A percentile compares a stretch with the other conserved stretches of the same genome.
Evolutionary conservation across 352 stramenopile genomes (phyloP).

Genomic region (Pythium insidiosum): DNA sequence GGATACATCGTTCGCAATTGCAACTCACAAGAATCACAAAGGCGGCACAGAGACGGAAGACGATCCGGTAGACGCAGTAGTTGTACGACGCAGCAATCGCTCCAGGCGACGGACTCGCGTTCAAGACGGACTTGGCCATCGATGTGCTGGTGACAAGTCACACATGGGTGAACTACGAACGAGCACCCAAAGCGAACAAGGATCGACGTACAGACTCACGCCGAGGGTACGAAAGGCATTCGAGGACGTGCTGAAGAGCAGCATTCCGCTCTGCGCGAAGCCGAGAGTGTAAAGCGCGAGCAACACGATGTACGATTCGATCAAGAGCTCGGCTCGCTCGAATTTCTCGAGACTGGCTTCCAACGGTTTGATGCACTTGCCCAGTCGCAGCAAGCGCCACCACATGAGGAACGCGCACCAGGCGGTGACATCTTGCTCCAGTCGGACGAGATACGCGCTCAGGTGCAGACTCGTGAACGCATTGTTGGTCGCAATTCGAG

Average conservation of each 20-base stretch:
- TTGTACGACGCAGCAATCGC: background rate
- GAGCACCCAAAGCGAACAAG: too few relatives aligned
- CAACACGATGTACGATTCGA: slow-evolving; percentile 28
- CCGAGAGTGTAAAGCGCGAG: slow-evolving; percentile 33
- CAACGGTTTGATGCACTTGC: slow-evolving; percentile 32
- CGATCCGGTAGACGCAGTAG: slow-evolving; percentile 1
- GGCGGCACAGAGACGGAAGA: slow-evolving; percentile 10
- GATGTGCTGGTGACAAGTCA: slow-evolving; percentile 1
- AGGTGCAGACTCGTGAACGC: slow-evolving; percentile 28
- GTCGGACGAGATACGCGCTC: slow-evolving; percentile 18
- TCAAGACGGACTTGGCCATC: slow-evolving; percentile 8
- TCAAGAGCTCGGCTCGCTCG: slow-evolving; percentile 26
- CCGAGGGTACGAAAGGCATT: slow-evolving; percentile 28
- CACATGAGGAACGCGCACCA: slow-evolving; percentile 44
- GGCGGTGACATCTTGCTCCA: slow-evolving; percentile 28
- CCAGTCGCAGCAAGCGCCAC: slow-evolving; percentile 43
- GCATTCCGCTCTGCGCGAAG: slow-evolving; percentile 31
- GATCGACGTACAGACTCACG: slow-evolving; percentile 33
- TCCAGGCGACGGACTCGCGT: background rate
- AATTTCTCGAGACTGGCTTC: slow-evolving; percentile 34
- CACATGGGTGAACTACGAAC: too few relatives aligned
- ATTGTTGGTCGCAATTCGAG: slow-evolving; percentile 21
- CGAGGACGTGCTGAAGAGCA: slow-evolving; percentile 29
- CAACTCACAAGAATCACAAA: slow-evolving; percentile 15
- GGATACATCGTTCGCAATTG: too few relatives aligned